Percentiles rank a stretch among this genome's conserved stretches.
Evolutionary conservation across 1,139 yeast genomes (phyloP).

Genomic region (Candida sojae): DNA sequence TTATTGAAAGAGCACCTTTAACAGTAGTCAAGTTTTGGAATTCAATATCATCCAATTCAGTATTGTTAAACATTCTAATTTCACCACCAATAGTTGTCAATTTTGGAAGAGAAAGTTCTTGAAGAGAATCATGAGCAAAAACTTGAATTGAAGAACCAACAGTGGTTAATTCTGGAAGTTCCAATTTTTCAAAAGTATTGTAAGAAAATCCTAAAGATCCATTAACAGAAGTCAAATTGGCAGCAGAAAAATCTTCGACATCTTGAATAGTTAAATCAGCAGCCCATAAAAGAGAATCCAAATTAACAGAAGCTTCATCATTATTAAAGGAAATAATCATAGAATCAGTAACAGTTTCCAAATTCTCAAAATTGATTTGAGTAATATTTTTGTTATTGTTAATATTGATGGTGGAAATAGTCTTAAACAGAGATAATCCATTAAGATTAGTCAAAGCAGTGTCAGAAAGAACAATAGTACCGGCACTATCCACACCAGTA

Average conservation of each 20-base stretch:
- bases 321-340: slow-evolving; percentile 46
- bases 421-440: slow-evolving; percentile 35
- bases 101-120: slow-evolving; percentile 27
- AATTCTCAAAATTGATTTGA: slow-evolving; percentile 34
- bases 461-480: slow-evolving; percentile 40
- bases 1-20: slow-evolving; percentile 46
- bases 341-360: slow-evolving; percentile 35
- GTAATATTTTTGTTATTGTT: slow-evolving; percentile 50
- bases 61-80: slow-evolving; percentile 44
- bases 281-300: slow-evolving; percentile 44
- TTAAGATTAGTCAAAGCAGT: slow-evolving; percentile 44
- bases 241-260: slow-evolving; percentile 31
- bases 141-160: slow-evolving; percentile 46
- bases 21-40: slow-evolving; percentile 34
- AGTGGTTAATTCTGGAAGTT: slow-evolving; percentile 29
- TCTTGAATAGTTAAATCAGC: slow-evolving; percentile 50
- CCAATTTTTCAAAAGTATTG: slow-evolving; percentile 37
- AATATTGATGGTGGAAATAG: slow-evolving; percentile 39
- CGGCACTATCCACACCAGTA: slow-evolving; percentile 37
- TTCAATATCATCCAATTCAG: slow-evolving; percentile 37
- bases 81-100: slow-evolving; percentile 46
- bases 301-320: slow-evolving; percentile 40
- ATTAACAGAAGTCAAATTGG: slow-evolving; percentile 41
- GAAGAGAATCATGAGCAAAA: slow-evolving; percentile 46
- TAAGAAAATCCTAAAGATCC: slow-evolving; percentile 45